Base-by-base conservation (phyloP, 176 grass and related monocot species). In the Dactylis glomerata region DNA sequence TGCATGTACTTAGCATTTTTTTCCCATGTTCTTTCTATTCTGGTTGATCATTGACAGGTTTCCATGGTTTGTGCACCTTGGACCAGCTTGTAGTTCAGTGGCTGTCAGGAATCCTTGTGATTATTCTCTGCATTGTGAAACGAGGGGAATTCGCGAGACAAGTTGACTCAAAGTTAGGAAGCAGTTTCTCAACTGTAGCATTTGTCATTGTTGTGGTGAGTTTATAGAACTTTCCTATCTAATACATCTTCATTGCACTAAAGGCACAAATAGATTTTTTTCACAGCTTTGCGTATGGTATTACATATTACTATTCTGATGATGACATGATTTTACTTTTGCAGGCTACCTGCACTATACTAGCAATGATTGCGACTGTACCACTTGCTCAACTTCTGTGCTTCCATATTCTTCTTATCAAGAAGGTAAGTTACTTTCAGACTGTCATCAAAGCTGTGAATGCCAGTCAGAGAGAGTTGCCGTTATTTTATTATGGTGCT, bases 131-230 rank as follows among this genome's bases (percentile, higher is more conserved):
- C 82, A 92, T 99, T 78, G 78, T 94, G 62, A 88, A 96, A 51
- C 83, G 90, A 76, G 88, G 87, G 82, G 86, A 88, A 52, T 96
- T 94, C 79, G 96, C 93, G 63, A 83, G 55, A 31, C 91, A 99
- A 59, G 94, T 99, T 34, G 85, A 87, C 38, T 89, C 88, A 80
- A 99, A 99, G 86, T 85, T 99, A 63, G 96, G 96, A 84, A 99
- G 96, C 69, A 99, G 96, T 81, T 96, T 99, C 84, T 99, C 96
- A 36, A 82, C 92, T 12, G 85, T 89, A 64, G 93, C 90, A 68
- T 99, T 99, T 83, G 70, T 99, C 76, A 86, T 96, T 90, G 96
- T 99, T 20, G 93, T 99, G 93, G 95, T 97, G 84, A 92, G 95
- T 88, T 86, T 8, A 37, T 61, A 14, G 6, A 52, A 27, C 3